Evolutionary conservation across 179 eudicot species (phyloP).

Genomic region (Corrigiola litoralis): DNA sequence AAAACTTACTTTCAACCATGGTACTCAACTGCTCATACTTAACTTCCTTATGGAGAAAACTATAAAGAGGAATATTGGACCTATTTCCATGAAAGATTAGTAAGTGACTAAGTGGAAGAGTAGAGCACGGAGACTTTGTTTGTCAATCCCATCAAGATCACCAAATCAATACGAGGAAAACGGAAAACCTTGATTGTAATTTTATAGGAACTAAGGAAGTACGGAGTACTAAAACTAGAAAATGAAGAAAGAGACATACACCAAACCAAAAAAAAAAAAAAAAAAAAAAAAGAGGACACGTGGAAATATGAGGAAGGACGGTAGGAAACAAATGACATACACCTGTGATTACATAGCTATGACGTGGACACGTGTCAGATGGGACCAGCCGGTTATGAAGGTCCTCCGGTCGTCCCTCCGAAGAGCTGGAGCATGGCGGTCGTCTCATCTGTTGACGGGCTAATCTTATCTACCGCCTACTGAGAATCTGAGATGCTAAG

Average conservation of each 20-base stretch:
- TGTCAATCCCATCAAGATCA: no score
- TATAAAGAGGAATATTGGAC: no score
- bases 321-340: neutral
- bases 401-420: neutral
- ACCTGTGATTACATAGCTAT: neutral
- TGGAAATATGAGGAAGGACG: neutral
- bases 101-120: no score
- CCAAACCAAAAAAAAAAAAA: neutral
- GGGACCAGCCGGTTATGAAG: conserved; percentile 2
- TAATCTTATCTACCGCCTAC: neutral
- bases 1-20: no score
- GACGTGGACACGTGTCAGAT: neutral
- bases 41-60: no score
- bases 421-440: neutral
- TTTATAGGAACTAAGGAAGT: neutral
- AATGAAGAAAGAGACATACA: no score
- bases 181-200: no score
- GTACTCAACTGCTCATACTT: no score
- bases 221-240: neutral
- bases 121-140: no score
- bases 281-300: neutral
- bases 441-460: neutral
- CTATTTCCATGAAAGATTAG: no score
- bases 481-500: neutral
- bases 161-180: no score